phyloP scores from a whole-genome alignment of 179 eudicot species.

The Vitellaria paradoxa region DNA sequence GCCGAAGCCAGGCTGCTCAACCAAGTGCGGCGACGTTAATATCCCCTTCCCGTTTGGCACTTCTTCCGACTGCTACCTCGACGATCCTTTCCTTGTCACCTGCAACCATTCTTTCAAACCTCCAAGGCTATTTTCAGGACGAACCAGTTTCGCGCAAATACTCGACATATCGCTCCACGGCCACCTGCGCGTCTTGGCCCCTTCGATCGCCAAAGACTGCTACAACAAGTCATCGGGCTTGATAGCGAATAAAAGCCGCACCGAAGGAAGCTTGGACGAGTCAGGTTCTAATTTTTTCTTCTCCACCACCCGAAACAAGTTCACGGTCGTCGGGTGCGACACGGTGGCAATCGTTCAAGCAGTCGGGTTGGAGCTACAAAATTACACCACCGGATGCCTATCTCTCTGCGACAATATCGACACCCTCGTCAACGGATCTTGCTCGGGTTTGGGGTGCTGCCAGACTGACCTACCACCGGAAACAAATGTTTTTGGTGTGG shows the following conservation, averaged over 20 bases:
- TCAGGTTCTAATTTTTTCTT: background rate
- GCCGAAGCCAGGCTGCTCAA: constrained; percentile 1
- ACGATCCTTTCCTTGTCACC: background rate
- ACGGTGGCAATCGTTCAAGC: background rate
- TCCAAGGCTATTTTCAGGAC: background rate
- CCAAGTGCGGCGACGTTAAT: background rate
- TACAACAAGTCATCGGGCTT: background rate
- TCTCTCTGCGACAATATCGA: background rate
- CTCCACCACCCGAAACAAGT: background rate
- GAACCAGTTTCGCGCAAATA: background rate
- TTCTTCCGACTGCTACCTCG: background rate
- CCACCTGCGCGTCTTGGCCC: background rate
- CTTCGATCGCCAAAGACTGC: background rate
- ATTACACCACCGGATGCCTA: background rate
- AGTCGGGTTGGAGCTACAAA: too few relatives aligned
- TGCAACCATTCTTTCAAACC: background rate
- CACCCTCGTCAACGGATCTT: background rate
- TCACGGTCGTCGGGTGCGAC: background rate
- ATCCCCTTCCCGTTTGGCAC: constrained; percentile 15
- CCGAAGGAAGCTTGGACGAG: background rate
- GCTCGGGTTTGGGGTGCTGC: background rate
- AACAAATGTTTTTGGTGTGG: background rate
- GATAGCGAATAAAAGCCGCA: background rate
- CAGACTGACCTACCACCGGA: background rate
- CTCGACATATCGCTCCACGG: background rate